phyloP scores from a whole-genome alignment of 805 yeast genomes.

The Pichia heedii region DNA sequence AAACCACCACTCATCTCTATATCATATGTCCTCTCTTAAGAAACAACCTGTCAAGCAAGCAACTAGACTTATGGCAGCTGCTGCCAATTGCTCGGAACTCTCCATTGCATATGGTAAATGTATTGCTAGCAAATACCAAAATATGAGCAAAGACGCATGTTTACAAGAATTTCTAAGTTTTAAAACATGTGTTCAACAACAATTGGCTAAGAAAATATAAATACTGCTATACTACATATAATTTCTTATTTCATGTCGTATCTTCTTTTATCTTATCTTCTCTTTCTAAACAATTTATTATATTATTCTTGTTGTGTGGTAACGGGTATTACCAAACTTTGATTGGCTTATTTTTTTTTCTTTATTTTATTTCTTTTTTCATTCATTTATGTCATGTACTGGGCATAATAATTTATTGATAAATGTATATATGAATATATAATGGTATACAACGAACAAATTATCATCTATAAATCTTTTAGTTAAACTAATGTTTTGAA shows the following conservation, averaged over 20 bases:
- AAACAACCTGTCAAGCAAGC: constrained; percentile 23
- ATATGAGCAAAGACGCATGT: constrained; percentile 45
- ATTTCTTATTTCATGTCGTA: neutral
- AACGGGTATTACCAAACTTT: neutral
- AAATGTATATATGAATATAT: no score
- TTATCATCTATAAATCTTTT: no score
- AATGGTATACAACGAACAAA: no score
- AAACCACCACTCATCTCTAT: neutral
- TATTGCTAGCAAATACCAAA: constrained; percentile 39
- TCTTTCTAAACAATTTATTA: neutral
- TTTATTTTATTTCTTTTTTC: no score
- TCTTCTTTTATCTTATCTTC: neutral
- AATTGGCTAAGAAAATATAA: constrained; percentile 1
- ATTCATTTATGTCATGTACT: no score
- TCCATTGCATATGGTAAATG: constrained; percentile 46
- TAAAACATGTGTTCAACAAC: constrained; percentile 38
- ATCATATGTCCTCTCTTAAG: constrained; percentile 1
- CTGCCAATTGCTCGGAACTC: constrained; percentile 21
- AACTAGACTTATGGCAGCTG: constrained; percentile 25
- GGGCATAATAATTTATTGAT: no score
- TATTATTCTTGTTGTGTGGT: neutral
- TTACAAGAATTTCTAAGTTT: constrained; percentile 40
- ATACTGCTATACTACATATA: no score
- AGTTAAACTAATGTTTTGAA: constrained; percentile 9
- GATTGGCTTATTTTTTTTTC: no score